phyloP scores from a whole-genome alignment of 805 yeast genomes.

The Candida quercuum region DNA sequence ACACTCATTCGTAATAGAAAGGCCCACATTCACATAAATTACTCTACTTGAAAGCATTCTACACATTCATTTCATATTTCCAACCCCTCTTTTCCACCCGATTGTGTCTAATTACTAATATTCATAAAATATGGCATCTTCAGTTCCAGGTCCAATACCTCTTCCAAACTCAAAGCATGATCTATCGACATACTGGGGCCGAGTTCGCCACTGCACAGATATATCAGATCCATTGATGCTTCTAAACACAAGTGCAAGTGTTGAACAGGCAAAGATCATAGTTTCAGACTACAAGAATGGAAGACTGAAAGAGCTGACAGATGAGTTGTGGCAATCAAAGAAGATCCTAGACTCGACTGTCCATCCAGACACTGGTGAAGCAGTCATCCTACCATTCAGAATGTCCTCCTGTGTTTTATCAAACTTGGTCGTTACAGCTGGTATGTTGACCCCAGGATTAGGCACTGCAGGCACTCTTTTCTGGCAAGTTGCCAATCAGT shows the following conservation, averaged over 20 bases:
- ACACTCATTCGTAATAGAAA: no score
- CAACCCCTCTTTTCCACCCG: neutral
- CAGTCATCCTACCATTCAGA: slow-evolving; percentile 88
- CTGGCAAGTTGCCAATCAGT: slow-evolving; percentile 98
- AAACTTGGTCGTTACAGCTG: slow-evolving; percentile 90
- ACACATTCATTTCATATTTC: no score
- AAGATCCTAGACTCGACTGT: slow-evolving; percentile 83
- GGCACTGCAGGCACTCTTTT: slow-evolving; percentile 88
- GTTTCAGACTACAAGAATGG: slow-evolving; percentile 76
- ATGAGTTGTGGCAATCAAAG: slow-evolving; percentile 86
- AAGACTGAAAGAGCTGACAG: slow-evolving; percentile 55
- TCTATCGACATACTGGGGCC: slow-evolving; percentile 80
- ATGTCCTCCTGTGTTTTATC: slow-evolving; percentile 96
- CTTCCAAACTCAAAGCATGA: slow-evolving; percentile 81
- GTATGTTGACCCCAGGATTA: slow-evolving; percentile 94
- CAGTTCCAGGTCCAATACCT: slow-evolving; percentile 75
- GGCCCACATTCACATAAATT: no score
- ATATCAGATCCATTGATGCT: slow-evolving; percentile 91
- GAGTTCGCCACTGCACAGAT: slow-evolving; percentile 91
- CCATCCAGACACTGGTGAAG: slow-evolving; percentile 96
- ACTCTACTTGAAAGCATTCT: no score
- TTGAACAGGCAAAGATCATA: slow-evolving; percentile 57
- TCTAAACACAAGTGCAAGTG: slow-evolving; percentile 59
- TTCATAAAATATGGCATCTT: slow-evolving; percentile 72
- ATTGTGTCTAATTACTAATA: no score